Evolutionary conservation across 2,329 filamentous ascomycete genomes (phyloP), one percentile per base, ranked within the genome.

Genomic region (Dactylellina parvicollis): DNA sequence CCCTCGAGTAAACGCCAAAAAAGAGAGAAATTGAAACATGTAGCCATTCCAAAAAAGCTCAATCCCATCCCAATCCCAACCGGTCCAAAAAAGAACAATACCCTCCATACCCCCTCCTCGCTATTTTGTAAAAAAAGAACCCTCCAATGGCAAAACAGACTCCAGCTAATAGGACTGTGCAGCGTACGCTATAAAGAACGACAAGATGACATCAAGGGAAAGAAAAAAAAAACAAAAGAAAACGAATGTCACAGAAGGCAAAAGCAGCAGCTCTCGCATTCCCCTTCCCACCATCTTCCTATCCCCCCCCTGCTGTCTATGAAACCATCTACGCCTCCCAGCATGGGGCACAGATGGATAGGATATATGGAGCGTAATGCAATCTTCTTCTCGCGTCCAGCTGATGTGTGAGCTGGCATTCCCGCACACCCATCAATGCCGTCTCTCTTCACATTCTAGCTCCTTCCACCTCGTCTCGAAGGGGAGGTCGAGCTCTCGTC

Each of bases 401-500:
- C 54, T 69, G 64, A 69, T 69, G 52, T 36, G 20, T 69, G 64
- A 60, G 64, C 47, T 69, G 64, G 54, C 64, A 69, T 54, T 26
- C 32, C 30, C 26, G 18, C 38, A 4, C 22, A 56, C 30, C 46
- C 14, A 64, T 28, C 52, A 26, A 32, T 50, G 34, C 55, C 55
- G 47, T 60, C 20, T 32, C 28, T 60, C 20, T 32, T 20, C 12
- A 18, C 26, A 30, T 24, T 36, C 18, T 20, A 22, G 47, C 46
- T 49, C 34, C 20, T 34, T 22, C 34, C 49, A 20, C 38, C 34
- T 52, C 56, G 36, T 55, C 40, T 60, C 55, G 47, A 61, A 10
- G 28, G 36, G 12, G 61, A 40, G 44, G 18, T 40, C 57, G 40
- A 18, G 42, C 16, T 34, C 22, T 30, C 32, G 46, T 30, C 62